Evolutionary conservation across 371 early-diverging fungal genomes (phyloP).

Genomic region (Dipsacomyces acuminosporus): DNA sequence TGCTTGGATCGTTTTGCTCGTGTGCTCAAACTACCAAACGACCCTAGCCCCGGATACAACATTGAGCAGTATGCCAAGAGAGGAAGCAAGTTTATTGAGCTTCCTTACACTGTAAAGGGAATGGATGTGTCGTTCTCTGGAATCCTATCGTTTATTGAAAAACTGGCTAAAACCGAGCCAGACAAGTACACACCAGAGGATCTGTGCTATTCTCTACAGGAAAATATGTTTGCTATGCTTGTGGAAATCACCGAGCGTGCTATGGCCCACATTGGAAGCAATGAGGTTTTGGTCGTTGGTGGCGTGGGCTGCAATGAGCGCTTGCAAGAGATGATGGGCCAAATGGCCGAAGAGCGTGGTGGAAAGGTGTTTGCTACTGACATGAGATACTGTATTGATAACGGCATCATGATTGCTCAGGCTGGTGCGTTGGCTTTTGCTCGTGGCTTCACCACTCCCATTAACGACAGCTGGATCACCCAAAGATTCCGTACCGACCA

Average conservation of each 20-base stretch:
- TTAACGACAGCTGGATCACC: constrained; percentile 88
- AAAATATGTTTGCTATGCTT: constrained; percentile 98
- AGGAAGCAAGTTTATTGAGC: constrained; percentile 80
- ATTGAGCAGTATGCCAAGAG: constrained; percentile 95
- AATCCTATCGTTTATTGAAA: constrained; percentile 86
- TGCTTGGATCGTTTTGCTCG: constrained; percentile 98
- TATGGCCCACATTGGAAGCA: constrained; percentile 95
- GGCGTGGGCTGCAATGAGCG: constrained; percentile 98
- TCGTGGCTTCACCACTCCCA: constrained; percentile 65
- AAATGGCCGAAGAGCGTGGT: constrained; percentile 91
- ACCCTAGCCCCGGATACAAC: constrained; percentile 98
- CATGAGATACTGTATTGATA: constrained; percentile 98
- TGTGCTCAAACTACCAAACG: constrained; percentile 88
- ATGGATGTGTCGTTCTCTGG: constrained; percentile 99
- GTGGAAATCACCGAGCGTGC: constrained; percentile 99
- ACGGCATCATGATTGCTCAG: constrained; percentile 99
- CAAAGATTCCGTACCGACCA: constrained; percentile 96
- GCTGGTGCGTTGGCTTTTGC: constrained; percentile 83
- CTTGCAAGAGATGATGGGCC: constrained; percentile 97
- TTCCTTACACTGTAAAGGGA: constrained; percentile 99
- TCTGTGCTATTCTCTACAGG: constrained; percentile 97
- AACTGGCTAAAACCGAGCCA: constrained; percentile 54
- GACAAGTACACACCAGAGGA: constrained; percentile 72
- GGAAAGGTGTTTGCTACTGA: constrained; percentile 95
- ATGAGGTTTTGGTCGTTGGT: constrained; percentile 97